Evolutionary conservation across 2,329 filamentous ascomycete genomes (phyloP), one percentile per base, ranked within the genome.

Genomic region (Endocalyx cinctus): DNA sequence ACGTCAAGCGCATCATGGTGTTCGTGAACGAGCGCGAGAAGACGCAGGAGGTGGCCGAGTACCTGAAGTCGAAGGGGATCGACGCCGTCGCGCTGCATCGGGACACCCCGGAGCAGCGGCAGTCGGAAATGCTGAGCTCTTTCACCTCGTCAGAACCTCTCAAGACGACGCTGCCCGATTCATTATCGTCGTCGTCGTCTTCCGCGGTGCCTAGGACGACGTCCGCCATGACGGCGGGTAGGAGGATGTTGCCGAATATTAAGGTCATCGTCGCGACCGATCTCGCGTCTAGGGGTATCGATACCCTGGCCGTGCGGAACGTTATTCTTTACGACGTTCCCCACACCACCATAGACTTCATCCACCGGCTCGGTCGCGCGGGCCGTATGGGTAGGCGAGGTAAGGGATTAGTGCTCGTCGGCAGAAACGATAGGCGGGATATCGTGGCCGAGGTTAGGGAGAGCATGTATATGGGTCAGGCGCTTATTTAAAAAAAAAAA

Each of bases 261-360:
- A 94, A 88, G 59, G 90, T 95, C 10, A 77, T 98, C 25, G 90
- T 98, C 4, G 92, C 88, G 10, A 98, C 92, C 1, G 92, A 98
- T 59, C 66, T 98, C 37, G 87, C 87, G 5, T 95, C 88, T 5
- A 70, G 92, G 47, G 92, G 92, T 42, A 95, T 98, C 50, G 92
- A 98, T 59, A 98, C 92, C 0, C 64, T 96, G 18, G 84, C 87
- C 13, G 90, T 97, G 13, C 77, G 86, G 37, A 87, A 94, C 47
- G 92, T 98, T 33, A 82, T 98, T 34, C 66, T 98, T 17, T 97
- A 95, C 59, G 88, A 98, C 57, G 90, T 98, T n/a, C 92, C 92
- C 5, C 90, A 97, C 56, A 94, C 87, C 0, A 94, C 88, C 0
- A 94, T 98, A 39, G 94, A 98, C 60, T 98, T 98, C 52, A 96